A percentile compares a stretch with the other conserved stretches of the same genome.
Conservation (phyloP, 495 filamentous ascomycete species). For the Neurospora tetraspora region DNA sequence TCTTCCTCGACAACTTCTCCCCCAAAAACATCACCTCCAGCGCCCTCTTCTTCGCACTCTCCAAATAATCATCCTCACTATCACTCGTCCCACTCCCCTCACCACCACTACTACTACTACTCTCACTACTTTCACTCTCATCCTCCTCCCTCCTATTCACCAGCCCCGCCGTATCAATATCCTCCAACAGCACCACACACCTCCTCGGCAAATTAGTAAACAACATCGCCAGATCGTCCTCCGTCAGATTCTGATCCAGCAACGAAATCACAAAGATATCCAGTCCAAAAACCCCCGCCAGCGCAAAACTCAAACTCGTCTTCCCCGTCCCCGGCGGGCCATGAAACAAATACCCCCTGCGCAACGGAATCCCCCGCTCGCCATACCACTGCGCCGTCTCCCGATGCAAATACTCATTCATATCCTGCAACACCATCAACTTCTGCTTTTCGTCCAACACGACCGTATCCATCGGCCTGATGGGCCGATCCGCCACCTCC, state of each 20-base stretch:
- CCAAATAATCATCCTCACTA: background rate
- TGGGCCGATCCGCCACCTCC: constrained; percentile 56
- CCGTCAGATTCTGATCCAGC: constrained; percentile 51
- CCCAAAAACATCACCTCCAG: background rate
- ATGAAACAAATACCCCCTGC: constrained; percentile 78
- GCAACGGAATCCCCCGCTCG: constrained; percentile 79
- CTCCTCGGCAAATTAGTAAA: constrained; percentile 55
- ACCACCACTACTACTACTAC: background rate
- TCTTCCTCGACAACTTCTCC: background rate
- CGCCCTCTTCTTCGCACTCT: background rate
- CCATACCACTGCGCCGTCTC: constrained; percentile 67
- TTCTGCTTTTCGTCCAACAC: constrained; percentile 71
- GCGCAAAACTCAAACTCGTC: constrained; percentile 51
- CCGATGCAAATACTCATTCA: constrained; percentile 80
- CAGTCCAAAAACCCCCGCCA: constrained; percentile 60
- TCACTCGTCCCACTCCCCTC: background rate
- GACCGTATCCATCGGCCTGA: constrained; percentile 73
- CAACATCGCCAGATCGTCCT: constrained; percentile 56
- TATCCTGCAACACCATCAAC: constrained; percentile 59
- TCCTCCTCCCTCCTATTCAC: constrained; percentile 23
- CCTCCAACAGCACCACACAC: constrained; percentile 61
- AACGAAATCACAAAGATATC: constrained; percentile 58
- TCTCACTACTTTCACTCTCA: background rate
- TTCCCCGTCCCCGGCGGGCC: constrained; percentile 64
- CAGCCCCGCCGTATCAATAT: constrained; percentile 62